Base-by-base conservation (phyloP, 2,329 filamentous ascomycete genomes). In the Nigrospora oryzae region DNA sequence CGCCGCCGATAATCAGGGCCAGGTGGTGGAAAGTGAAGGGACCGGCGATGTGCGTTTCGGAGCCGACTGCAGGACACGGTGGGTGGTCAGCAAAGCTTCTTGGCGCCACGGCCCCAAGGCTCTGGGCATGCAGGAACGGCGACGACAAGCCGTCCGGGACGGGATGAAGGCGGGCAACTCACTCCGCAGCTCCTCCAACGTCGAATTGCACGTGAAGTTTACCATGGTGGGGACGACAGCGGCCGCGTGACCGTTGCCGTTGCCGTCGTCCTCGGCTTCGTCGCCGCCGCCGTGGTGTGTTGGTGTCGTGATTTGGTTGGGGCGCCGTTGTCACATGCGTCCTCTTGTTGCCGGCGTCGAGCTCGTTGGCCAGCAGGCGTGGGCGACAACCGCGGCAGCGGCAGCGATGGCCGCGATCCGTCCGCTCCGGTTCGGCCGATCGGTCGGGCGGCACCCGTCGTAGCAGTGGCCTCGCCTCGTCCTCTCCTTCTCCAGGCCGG, bases 1-100 rank as follows among this genome's bases (percentile, higher is more conserved):
- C 66, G 37, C 67, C 73, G 23, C 66, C 65, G 37, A 80, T 68
- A 47, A 79, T 65, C 47, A 77, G 62, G 32, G 75, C 74, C 31
- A 81, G 62, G 38, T 71, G 57, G 54, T 80, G 76, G 51, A 81
- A 80, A 50, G 70, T 77, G 46, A 79, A 56, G 40, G 61, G 51
- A 30, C 73, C 71, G 42, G 64, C 66, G 47, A 80, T 60, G 39
- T 65, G 58, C 39, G 61, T 60, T 59, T 79, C 75, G 31, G 69
- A 68, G 46, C 64, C 68, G 53, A 72, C 70, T 73, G 52, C 55
- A 44, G 11, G 13, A 13, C 38, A 15, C 40, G n/a, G n/a, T n/a
- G 39, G 19, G 44, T 46, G 49, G 48, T 63, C 55, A 63, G 56
- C 53, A 50, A 28, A 7, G 23, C 23, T 5, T 28, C 23, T 28